A percentile compares a stretch with the other conserved stretches of the same genome.
Evolutionary conservation across 148 eudicot genomes (phyloP).

Genomic region (Gaultheria prostrata): DNA sequence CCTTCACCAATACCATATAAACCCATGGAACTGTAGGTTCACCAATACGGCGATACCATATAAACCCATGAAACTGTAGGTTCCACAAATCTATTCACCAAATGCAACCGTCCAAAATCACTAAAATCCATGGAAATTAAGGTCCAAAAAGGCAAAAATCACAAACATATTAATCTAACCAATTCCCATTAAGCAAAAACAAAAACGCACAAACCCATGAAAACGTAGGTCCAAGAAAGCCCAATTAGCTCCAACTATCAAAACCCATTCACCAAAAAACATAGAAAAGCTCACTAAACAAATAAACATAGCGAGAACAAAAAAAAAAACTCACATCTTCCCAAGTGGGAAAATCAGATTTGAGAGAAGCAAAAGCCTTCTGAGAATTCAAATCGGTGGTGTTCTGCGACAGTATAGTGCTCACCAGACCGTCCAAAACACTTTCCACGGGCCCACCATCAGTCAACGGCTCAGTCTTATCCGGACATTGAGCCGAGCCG

Average conservation of each 20-base stretch:
- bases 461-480: conserved; percentile 18
- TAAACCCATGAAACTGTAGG: no score
- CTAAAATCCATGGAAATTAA: background rate
- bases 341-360: conserved; percentile 72
- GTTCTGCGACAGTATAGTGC: conserved; percentile 66
- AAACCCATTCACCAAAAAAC: background rate
- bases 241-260: background rate
- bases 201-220: background rate
- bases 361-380: conserved; percentile 74
- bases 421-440: conserved; percentile 77
- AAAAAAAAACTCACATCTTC: conserved; percentile 44
- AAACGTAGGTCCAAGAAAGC: background rate
- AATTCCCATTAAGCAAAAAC: background rate
- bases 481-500: conserved; percentile 17
- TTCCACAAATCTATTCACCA: no score
- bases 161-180: background rate
- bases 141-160: background rate
- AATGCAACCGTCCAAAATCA: background rate
- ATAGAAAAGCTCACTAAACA: background rate
- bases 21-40: background rate
- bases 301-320: background rate
- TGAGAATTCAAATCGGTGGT: conserved; percentile 76
- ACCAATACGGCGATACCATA: no score
- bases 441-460: conserved; percentile 35
- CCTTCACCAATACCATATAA: background rate